Evolutionary conservation across 306 rosid genomes (phyloP), one percentile per base, ranked within the genome.

Genomic region (Cicer pinnatifidum): DNA sequence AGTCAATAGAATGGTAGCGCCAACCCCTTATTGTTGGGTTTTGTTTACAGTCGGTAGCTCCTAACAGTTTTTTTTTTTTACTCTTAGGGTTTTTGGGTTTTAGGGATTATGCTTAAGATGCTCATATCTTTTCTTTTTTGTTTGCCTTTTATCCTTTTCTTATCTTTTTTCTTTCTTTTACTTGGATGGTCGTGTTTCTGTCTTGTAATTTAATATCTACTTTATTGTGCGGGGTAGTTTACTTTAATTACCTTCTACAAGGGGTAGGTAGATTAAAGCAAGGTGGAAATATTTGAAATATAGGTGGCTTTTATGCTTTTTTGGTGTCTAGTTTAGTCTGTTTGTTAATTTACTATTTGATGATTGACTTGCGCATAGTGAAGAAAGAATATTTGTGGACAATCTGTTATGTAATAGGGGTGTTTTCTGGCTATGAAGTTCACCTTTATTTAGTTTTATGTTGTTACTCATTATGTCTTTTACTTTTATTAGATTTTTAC

Each of bases 211-310:
- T 89, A 81, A 68, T 89, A 47, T 77, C 88, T 80, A 82, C 84
- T 70, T 80, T 63, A 79, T 83, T 66, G 89, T 66, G 89, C 78
- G 61, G 87, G 82, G 89, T 81, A 77, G 77, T 78, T 77, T 81
- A 64, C 85, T 77, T 75, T 84, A 88, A 82, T 86, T 73, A 78
- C 71, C 87, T 78, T 82, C 79, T 71, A 81, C 91, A 75, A 73
- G 88, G 82, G 91, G 87, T 86, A 86, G 91, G 87, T 86, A 86
- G 93, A 82, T 83, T 87, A 91, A 88, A 85, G 97, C 92, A 88
- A 85, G 96, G 84, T 89, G 97, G 96, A 87, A 82, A 85, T 87
- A 85, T 78, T 86, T 86, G 85, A 88, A 88, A 84, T 89, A 89
- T 86, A 89, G 87, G 81, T 82, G 71, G 83, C 11, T 79, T 84